These are phyloP conservation scores for Trifolium pratense DNA, from an alignment of 306 rosid species.

Conservation along the genomic window DNA sequence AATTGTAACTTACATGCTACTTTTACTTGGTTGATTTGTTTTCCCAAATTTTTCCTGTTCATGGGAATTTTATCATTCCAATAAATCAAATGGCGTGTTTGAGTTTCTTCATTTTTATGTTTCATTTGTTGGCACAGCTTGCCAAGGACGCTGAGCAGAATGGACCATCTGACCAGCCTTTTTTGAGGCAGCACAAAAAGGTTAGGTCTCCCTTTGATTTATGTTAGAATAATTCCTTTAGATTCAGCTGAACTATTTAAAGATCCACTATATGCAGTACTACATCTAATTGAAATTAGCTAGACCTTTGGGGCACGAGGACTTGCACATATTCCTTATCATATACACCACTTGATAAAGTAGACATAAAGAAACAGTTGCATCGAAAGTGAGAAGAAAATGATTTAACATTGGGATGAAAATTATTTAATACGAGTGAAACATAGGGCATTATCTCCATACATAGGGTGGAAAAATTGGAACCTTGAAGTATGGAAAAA, in stretches of 20 bases:
- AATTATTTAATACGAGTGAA: conserved; percentile 20
- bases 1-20: not conserved
- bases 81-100: conserved; percentile 9
- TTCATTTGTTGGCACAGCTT: conserved; percentile 54
- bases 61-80: conserved; percentile 12
- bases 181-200: conserved; percentile 77
- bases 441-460: conserved; percentile 13
- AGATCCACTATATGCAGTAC: conserved; percentile 1
- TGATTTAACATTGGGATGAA: conserved; percentile 24
- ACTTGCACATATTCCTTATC: not conserved
- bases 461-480: conserved; percentile 27
- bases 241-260: conserved; percentile 11
- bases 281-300: not conserved
- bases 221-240: conserved; percentile 14
- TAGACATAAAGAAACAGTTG: conserved; percentile 24
- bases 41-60: conserved; percentile 3
- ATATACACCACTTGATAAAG: not conserved
- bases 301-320: conserved; percentile 13
- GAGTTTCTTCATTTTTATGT: conserved; percentile 39
- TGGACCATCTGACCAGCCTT: conserved; percentile 55
- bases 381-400: conserved; percentile 19
- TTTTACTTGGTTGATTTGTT: conserved; percentile 23
- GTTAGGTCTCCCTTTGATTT: conserved; percentile 45
- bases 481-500: not conserved
- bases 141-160: conserved; percentile 48